Base-by-base conservation (phyloP, 2,329 filamentous ascomycete species). In the Apiospora arundinis region DNA sequence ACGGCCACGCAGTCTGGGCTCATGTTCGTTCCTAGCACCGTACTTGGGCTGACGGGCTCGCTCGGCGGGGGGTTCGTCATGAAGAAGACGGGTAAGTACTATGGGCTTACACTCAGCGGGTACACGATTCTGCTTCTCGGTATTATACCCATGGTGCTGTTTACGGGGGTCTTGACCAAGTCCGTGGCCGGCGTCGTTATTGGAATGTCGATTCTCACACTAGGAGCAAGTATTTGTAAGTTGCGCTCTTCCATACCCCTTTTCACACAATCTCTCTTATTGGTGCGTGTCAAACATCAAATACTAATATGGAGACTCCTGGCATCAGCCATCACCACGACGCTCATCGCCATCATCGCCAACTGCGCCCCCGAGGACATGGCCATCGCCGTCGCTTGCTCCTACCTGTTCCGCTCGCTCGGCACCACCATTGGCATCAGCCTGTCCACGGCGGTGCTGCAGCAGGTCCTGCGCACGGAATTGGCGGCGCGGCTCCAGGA, bases 341-440 rank as follows among this genome's bases (percentile, higher is more conserved):
- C 91, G 0, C 86, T 95, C 45, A 90, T 95, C 66, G 92, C 87
- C 1, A 84, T 95, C 48, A 89, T 95, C 74, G 90, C 92, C 44
- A 94, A 94, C 77, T 88, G 91, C 0, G 83, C 88, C 0, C 84
- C 85, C 3, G 85, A 89, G 60, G 93, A 95, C 74, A 90, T 92
- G 73, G 92, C 93, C 1, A 88, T 95, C 1, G 92, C 91, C 4
- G 92, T 93, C 21, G 93, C 93, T 9, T 94, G 92, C 79, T 93
- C 91, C 25, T 95, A 95, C 81, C 88, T 95, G 32, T 95, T 95
- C 85, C 90, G 93, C 49, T 92, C 91, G 1, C 85, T 95, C 0
- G 93, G 93, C n/a, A 86, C 93, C n/a, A 92, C 92, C 8, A 84
- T 95, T 70, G 93, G 93, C 14, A 85, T 95, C 70, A 92, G 91